Evolutionary conservation across 2,329 filamentous ascomycete genomes (phyloP), one percentile per base, ranked within the genome.

Genomic region (Fusarium sp.): DNA sequence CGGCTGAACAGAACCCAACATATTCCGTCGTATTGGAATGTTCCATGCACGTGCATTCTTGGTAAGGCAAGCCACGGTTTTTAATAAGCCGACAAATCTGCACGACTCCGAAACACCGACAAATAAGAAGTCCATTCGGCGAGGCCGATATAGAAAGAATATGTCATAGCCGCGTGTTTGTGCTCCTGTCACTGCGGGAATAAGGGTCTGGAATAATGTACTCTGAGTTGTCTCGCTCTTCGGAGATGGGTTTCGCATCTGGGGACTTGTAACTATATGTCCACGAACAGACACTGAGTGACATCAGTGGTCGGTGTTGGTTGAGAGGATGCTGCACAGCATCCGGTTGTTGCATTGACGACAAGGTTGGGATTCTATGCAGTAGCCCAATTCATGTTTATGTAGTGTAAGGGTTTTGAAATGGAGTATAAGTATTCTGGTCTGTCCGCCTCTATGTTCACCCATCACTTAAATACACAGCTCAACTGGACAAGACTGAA

Each of bases 51-150:
- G 14, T 19, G 5, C 49, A 68, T 65, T 48, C 32, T 67, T 68
- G 37, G 64, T 60, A 58, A 67, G 32, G 41, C 49, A 68, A 65
- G 64, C 65, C 59, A 60, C 58, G 22, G 20, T 10, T 19, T 46
- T 59, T 65, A 25, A 44, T 65, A 60, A 65, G 64, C 64, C 33
- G 50, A 30, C 9, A n/a, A 11, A 7, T 51, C 8, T 52, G 37
- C 45, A 58, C 27, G 19, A 53, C 35, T 33, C 48, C 48, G 45
- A 60, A 50, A 23, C 33, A 52, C 32, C 35, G 57, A 64, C 27
- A 37, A 49, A 44, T 46, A 13, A 35, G n/a, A 40, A 20, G n/a
- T 25, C 15, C 15, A 35, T 40, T 17, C 22, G 22, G 44, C 14
- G n/a, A 50, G 22, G 13, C 23, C 19, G 32, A 40, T 39, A 22